Evolutionary conservation across 306 rosid species (phyloP).

Genomic region (Acmispon strigosus): DNA sequence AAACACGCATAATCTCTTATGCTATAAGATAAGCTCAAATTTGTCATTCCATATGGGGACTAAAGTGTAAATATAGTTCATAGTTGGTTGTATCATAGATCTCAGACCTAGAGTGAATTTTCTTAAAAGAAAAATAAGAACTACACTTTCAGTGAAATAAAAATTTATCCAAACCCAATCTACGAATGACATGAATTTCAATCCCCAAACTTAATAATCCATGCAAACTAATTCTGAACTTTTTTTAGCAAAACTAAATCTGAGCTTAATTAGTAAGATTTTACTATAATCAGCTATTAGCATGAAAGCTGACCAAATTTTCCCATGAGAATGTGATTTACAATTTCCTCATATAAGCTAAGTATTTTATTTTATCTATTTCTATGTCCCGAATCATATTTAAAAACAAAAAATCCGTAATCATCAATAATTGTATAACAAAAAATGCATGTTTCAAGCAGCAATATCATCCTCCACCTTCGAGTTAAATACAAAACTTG

Average conservation of each 20-base stretch:
- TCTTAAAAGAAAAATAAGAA: too few relatives aligned
- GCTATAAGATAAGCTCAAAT: too few relatives aligned
- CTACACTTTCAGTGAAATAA: too few relatives aligned
- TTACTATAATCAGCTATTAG: not conserved
- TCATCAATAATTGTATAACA: constrained; percentile 8
- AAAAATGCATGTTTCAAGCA: constrained; percentile 28
- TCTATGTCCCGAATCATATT: not conserved
- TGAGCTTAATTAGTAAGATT: not conserved
- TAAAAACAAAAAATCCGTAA: not conserved
- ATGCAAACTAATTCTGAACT: not conserved
- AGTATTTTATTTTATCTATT: not conserved
- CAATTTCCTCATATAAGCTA: not conserved
- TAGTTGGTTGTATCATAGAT: too few relatives aligned
- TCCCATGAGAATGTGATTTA: not conserved
- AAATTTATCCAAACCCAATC: too few relatives aligned
- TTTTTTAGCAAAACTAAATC: too few relatives aligned
- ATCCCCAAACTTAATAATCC: not conserved
- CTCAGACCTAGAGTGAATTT: too few relatives aligned
- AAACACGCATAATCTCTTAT: too few relatives aligned
- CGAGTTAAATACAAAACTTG: constrained; percentile 85
- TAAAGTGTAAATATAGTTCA: too few relatives aligned
- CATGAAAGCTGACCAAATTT: not conserved
- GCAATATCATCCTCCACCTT: constrained; percentile 80
- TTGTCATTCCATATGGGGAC: too few relatives aligned
- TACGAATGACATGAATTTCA: too few relatives aligned